Evolutionary conservation across 2,329 filamentous ascomycete genomes (phyloP).

Genomic region (Sporothrix sp.): DNA sequence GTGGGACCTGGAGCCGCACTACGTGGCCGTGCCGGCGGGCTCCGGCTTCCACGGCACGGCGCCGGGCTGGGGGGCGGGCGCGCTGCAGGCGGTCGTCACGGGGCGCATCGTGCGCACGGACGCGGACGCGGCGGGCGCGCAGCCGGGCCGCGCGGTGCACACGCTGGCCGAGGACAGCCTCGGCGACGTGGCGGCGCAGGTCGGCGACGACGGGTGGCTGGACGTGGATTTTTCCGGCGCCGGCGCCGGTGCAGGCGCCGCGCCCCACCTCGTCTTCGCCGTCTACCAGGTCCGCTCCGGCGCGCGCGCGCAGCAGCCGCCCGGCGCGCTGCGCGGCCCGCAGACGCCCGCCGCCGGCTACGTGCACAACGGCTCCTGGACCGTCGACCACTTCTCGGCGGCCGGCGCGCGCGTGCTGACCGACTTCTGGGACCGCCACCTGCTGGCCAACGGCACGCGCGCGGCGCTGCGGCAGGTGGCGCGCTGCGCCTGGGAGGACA

Average conservation of each 20-base stretch:
- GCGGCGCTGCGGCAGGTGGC: background rate
- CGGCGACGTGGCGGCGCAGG: background rate
- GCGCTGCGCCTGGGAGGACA: conserved; percentile 1
- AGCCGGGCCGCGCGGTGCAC: background rate
- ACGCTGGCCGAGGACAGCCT: background rate
- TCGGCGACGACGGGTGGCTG: background rate
- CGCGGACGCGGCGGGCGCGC: no score
- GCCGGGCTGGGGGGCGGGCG: background rate
- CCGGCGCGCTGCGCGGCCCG: background rate
- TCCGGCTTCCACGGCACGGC: background rate
- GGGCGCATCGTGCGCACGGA: background rate
- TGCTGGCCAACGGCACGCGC: background rate
- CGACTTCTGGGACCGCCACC: background rate
- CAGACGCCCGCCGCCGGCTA: background rate
- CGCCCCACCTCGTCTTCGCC: background rate
- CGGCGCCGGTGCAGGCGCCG: background rate
- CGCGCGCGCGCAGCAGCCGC: background rate
- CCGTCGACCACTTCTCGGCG: conserved; percentile 3
- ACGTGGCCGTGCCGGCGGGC: background rate
- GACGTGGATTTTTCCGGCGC: background rate
- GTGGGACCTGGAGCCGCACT: background rate
- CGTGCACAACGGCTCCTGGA: conserved; percentile 2
- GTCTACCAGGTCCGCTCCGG: background rate
- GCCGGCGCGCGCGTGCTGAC: background rate
- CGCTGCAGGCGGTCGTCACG: background rate